Evolutionary conservation across 805 yeast species (phyloP).

Genomic region (Metschnikowia arizonensis): DNA sequence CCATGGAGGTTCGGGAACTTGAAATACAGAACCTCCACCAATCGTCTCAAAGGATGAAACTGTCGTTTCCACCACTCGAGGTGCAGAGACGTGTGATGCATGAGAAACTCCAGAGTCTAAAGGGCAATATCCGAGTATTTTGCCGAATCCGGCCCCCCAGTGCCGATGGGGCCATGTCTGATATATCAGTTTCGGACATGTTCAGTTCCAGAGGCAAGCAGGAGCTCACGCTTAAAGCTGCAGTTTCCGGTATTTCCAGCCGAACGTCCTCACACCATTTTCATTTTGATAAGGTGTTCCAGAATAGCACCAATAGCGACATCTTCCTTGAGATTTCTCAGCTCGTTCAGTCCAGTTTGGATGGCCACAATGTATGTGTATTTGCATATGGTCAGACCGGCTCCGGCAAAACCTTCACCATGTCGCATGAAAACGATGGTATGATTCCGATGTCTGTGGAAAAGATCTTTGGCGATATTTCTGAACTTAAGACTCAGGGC

Average conservation of each 20-base stretch:
- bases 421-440: conserved; percentile 70
- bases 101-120: conserved; percentile 73
- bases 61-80: conserved; percentile 47
- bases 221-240: conserved; percentile 23
- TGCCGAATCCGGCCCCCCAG: conserved; percentile 71
- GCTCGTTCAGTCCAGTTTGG: conserved; percentile 59
- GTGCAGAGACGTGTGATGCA: conserved; percentile 59
- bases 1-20: conserved; percentile 9
- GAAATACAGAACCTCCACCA: conserved; percentile 9
- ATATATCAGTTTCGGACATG: conserved; percentile 17
- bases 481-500: conserved; percentile 46
- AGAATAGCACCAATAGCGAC: conserved; percentile 49
- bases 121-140: conserved; percentile 89
- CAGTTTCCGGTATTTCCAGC: not conserved
- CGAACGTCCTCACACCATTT: conserved; percentile 34
- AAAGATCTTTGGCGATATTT: conserved; percentile 61
- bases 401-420: conserved; percentile 90
- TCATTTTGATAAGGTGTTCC: conserved; percentile 76
- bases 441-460: conserved; percentile 73
- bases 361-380: conserved; percentile 88
- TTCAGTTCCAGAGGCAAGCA: conserved; percentile 35
- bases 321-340: conserved; percentile 85
- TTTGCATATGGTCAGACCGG: conserved; percentile 96
- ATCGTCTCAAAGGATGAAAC: conserved; percentile 12
- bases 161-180: not conserved